Conservation (phyloP, 2,329 filamentous ascomycete genomes). For the Talaromyces verruculosus region DNA sequence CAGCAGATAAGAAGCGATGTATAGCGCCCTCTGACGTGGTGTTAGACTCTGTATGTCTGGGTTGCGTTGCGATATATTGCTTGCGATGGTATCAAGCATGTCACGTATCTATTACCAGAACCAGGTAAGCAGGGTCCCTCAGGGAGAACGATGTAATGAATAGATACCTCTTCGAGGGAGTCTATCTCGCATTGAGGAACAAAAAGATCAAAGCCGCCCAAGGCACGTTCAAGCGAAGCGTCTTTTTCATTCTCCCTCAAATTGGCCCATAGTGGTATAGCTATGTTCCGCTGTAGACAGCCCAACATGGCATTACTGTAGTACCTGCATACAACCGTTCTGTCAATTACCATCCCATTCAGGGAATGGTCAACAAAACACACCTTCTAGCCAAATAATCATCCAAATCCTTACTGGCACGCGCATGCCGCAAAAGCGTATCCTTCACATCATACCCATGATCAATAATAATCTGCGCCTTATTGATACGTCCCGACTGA, state of each 20-base stretch:
- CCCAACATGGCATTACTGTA: conserved; percentile 73
- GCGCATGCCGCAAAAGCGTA: conserved; percentile 67
- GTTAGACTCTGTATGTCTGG: conserved; percentile 57
- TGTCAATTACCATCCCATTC: background rate
- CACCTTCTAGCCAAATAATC: conserved; percentile 74
- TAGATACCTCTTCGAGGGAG: conserved; percentile 68
- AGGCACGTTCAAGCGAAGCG: conserved; percentile 67
- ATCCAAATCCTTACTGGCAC: conserved; percentile 58
- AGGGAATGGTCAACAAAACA: background rate
- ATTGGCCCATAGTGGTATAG: conserved; percentile 72
- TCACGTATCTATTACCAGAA: conserved; percentile 55
- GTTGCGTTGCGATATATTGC: conserved; percentile 55
- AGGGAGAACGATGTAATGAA: background rate
- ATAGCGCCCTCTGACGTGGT: conserved; percentile 66
- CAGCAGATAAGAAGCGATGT: conserved; percentile 69
- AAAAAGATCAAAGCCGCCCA: conserved; percentile 88
- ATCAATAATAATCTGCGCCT: conserved; percentile 68
- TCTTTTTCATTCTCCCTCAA: conserved; percentile 50
- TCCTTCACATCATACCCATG: conserved; percentile 89
- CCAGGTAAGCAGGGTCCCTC: background rate
- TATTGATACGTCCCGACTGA: conserved; percentile 67
- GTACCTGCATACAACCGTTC: conserved; percentile 54
- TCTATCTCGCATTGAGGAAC: conserved; percentile 69
- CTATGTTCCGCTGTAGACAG: conserved; percentile 76
- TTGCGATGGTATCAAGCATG: conserved; percentile 65